Evolutionary conservation across 345 rosid species (phyloP).

Genomic region (Syzygium aqueum): DNA sequence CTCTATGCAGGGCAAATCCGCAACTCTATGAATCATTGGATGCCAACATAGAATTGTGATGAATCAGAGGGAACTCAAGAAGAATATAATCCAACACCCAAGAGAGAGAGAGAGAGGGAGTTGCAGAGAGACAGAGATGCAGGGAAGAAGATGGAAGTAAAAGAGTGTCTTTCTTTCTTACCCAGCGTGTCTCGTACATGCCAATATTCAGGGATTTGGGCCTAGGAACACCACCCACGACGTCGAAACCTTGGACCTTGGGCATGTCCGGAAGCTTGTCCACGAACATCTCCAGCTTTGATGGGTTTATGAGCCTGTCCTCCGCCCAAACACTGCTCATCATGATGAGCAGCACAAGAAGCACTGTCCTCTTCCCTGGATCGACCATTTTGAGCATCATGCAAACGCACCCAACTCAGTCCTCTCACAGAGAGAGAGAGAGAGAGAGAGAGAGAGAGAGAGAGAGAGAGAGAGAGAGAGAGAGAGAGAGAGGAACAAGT

Average conservation of each 20-base stretch:
- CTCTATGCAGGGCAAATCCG: not conserved
- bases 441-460: not conserved
- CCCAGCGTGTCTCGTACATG: constrained; percentile 77
- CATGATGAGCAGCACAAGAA: not conserved
- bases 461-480: not conserved
- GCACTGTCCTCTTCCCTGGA: not conserved
- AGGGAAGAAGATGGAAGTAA: not conserved
- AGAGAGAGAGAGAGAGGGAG: not conserved
- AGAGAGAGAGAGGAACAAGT: not conserved
- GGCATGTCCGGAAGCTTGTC: constrained; percentile 72
- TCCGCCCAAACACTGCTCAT: constrained; percentile 14
- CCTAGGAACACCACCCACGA: constrained; percentile 26
- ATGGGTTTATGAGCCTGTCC: constrained; percentile 18
- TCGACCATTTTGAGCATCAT: not conserved
- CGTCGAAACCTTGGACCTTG: constrained; percentile 31
- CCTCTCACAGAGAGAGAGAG: not conserved
- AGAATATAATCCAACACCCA: not conserved
- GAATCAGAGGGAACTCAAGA: not conserved
- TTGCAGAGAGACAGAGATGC: not conserved
- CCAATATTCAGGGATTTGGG: constrained; percentile 53
- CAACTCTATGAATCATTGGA: not conserved
- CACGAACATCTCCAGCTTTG: constrained; percentile 58
- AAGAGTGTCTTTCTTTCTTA: constrained; percentile 6
- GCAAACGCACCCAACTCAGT: not conserved
- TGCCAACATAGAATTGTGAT: not conserved